Evolutionary conservation across 306 rosid genomes (phyloP).

Genomic region (Nissolia schottii): DNA sequence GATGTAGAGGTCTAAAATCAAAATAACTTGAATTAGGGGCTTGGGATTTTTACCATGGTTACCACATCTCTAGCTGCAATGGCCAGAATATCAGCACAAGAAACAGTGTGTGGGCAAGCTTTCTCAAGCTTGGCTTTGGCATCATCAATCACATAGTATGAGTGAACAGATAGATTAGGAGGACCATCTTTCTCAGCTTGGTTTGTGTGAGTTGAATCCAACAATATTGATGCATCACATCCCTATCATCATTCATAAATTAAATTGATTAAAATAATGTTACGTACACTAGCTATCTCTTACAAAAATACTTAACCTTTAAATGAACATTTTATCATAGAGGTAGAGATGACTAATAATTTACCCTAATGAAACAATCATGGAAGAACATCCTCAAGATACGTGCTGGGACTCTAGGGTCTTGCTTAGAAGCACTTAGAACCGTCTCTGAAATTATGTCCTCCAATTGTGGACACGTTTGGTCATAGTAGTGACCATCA

Average conservation of each 20-base stretch:
- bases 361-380: slow-evolving; percentile 82
- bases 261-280: neutral
- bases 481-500: slow-evolving; percentile 37
- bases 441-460: slow-evolving; percentile 54
- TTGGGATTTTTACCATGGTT: slow-evolving; percentile 30
- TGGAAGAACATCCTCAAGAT: slow-evolving; percentile 74
- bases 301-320: neutral
- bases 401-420: slow-evolving; percentile 69
- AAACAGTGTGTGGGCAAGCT: slow-evolving; percentile 59
- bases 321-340: neutral
- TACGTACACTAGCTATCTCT: neutral
- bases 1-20: no score
- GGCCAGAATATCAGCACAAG: slow-evolving; percentile 70
- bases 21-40: neutral
- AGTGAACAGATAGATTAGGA: slow-evolving; percentile 50
- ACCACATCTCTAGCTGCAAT: slow-evolving; percentile 78
- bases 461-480: slow-evolving; percentile 59
- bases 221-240: slow-evolving; percentile 66
- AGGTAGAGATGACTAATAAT: neutral
- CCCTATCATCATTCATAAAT: slow-evolving; percentile 38
- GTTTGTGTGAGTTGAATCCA: slow-evolving; percentile 51
- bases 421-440: slow-evolving; percentile 45
- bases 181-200: slow-evolving; percentile 74
- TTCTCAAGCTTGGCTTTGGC: slow-evolving; percentile 66
- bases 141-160: slow-evolving; percentile 62